Conservation (phyloP, 139 green algal species). For the Tetratostichococcus sp. region DNA sequence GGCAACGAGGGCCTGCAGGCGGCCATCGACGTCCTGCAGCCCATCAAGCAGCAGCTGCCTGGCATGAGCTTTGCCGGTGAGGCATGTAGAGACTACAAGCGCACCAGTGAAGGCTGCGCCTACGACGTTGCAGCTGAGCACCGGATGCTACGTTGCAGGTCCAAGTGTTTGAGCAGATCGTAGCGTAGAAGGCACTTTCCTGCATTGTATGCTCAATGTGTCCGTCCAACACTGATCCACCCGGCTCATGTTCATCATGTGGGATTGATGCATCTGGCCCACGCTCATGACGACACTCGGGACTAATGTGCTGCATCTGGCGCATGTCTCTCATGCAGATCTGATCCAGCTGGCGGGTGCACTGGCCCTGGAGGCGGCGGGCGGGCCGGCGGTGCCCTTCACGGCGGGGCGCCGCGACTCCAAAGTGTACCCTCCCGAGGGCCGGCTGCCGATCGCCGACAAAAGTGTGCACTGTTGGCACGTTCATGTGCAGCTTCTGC, state of each 20-base stretch:
- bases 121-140: background rate
- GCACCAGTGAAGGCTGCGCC: no score
- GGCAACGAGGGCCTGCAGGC: conserved; percentile 18
- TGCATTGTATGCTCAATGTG: no score
- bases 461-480: background rate
- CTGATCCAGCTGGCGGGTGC: conserved; percentile 21
- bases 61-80: conserved; percentile 9
- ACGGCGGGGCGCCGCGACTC: conserved; percentile 13
- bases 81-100: no score
- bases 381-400: conserved; percentile 20
- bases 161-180: background rate
- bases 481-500: background rate
- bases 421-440: conserved; percentile 2
- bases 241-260: no score
- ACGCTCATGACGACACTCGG: no score
- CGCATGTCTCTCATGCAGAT: conserved; percentile 18
- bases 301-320: no score
- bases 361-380: conserved; percentile 7
- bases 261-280: no score
- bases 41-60: conserved; percentile 1
- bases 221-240: no score
- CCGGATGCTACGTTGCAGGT: background rate
- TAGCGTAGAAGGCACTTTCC: no score
- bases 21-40: conserved; percentile 6
- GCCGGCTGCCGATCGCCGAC: conserved; percentile 8